Percentiles rank a stretch among this genome's conserved stretches.
Evolutionary conservation across 2,329 filamentous ascomycete species (phyloP).

Genomic region (Dothistroma septosporum): DNA sequence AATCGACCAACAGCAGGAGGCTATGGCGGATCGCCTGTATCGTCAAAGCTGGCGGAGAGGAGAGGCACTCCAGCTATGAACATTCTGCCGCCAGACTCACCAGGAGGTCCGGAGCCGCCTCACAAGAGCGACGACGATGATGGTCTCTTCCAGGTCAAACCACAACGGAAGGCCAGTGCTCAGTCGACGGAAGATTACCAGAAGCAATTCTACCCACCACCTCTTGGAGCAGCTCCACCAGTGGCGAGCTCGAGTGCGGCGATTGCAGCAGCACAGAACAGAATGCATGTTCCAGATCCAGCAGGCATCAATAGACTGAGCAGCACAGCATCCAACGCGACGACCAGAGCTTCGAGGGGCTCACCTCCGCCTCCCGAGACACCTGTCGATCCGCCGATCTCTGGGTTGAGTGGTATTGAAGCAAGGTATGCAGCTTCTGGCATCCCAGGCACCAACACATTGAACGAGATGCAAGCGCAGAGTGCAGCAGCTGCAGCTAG

Average conservation of each 20-base stretch:
- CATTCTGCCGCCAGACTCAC: conserved; percentile 76
- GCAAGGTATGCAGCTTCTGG: conserved; percentile 86
- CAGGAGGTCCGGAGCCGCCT: conserved; percentile 63
- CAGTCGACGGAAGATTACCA: conserved; percentile 25
- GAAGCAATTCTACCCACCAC: conserved; percentile 61
- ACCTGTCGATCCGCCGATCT: conserved; percentile 55
- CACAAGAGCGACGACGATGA: conserved; percentile 66
- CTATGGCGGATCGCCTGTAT: conserved; percentile 39
- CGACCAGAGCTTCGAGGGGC: conserved; percentile 83
- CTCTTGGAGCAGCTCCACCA: conserved; percentile 31
- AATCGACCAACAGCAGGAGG: conserved; percentile 46
- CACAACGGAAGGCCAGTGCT: conserved; percentile 21
- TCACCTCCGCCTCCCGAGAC: conserved; percentile 95
- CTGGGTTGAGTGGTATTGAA: conserved; percentile 67
- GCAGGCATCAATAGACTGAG: conserved; percentile 58
- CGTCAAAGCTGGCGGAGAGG: conserved; percentile 66
- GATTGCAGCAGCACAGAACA: conserved; percentile 22
- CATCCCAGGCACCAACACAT: conserved; percentile 78
- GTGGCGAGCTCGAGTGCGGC: conserved; percentile 15
- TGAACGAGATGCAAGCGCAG: conserved; percentile 69
- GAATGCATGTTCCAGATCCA: conserved; percentile 51
- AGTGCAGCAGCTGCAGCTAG: conserved; percentile 80
- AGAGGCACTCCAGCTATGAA: conserved; percentile 72
- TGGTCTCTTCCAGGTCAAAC: conserved; percentile 62
- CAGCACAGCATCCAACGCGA: conserved; percentile 89